A percentile compares a stretch with the other conserved stretches of the same genome.
Evolutionary conservation across 78 protist species (phyloP).

Genomic region (Dictyostelium capitatum): DNA sequence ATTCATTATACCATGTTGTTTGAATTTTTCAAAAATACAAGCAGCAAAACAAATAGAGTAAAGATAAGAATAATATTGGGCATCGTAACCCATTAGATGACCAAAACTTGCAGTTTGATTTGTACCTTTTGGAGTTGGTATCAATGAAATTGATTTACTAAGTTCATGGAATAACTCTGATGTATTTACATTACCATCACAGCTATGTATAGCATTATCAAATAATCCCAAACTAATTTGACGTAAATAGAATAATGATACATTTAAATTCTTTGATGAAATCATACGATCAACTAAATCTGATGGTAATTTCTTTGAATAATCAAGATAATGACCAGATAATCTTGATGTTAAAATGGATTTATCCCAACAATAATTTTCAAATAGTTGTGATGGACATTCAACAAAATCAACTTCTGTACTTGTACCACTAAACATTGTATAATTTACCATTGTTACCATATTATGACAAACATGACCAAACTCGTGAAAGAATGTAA

Average conservation of each 20-base stretch:
- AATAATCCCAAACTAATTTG: conserved; percentile 44
- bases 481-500: conserved; percentile 85
- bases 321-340: conserved; percentile 63
- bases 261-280: conserved; percentile 33
- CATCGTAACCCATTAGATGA: conserved; percentile 88
- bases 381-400: conserved; percentile 87
- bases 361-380: conserved; percentile 86
- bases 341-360: conserved; percentile 33
- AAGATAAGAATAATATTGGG: conserved; percentile 92
- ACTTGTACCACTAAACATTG: conserved; percentile 79
- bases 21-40: conserved; percentile 69
- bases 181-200: not conserved
- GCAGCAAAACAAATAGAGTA: conserved; percentile 78
- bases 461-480: conserved; percentile 80
- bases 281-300: conserved; percentile 12
- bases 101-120: conserved; percentile 78
- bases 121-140: conserved; percentile 54
- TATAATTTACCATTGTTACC: conserved; percentile 20
- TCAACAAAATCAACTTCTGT: conserved; percentile 86
- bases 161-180: not conserved
- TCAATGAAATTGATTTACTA: not conserved
- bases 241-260: conserved; percentile 6
- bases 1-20: conserved; percentile 76
- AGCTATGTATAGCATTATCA: conserved; percentile 34
- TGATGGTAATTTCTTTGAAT: conserved; percentile 11